Conservation (phyloP, 768 basidiomycete species). For the Tulasnella sp. region DNA sequence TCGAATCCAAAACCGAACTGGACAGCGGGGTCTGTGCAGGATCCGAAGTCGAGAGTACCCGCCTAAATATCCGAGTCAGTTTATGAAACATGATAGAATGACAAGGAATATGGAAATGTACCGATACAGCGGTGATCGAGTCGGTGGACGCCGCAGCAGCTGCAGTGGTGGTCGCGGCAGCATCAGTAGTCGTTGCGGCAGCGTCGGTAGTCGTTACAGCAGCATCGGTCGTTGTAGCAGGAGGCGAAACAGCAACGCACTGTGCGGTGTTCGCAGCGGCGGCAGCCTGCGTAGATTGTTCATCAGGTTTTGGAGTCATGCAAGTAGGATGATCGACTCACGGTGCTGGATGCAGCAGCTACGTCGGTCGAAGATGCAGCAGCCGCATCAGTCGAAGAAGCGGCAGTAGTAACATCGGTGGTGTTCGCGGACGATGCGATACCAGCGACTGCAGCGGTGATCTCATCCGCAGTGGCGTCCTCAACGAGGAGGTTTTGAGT, state of each 20-base stretch:
- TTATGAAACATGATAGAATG: too few relatives aligned
- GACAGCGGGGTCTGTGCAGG: conserved; percentile 15
- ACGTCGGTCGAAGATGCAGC: not conserved
- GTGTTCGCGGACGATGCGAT: conserved; percentile 5
- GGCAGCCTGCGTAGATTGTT: not conserved
- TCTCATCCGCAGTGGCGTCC: conserved; percentile 49
- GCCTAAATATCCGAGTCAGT: too few relatives aligned
- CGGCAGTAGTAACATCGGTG: not conserved
- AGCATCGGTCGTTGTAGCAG: conserved; percentile 4
- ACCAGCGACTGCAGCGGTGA: conserved; percentile 33
- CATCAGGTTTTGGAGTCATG: not conserved
- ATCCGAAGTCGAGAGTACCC: not conserved
- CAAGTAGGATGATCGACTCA: not conserved
- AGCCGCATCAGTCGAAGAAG: conserved; percentile 2
- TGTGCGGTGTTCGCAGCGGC: conserved; percentile 12
- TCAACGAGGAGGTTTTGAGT: conserved; percentile 47
- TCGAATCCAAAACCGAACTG: conserved; percentile 17
- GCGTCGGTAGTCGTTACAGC: not conserved
- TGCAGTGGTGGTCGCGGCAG: conserved; percentile 15
- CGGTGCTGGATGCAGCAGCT: not conserved
- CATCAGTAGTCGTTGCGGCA: not conserved
- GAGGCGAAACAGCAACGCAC: conserved; percentile 12
- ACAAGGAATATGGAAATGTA: not conserved
- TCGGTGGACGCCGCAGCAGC: conserved; percentile 13
- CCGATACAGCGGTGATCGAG: conserved; percentile 15